Conservation (phyloP, 2,329 filamentous ascomycete genomes). For the Cladophialophora psammophila region DNA sequence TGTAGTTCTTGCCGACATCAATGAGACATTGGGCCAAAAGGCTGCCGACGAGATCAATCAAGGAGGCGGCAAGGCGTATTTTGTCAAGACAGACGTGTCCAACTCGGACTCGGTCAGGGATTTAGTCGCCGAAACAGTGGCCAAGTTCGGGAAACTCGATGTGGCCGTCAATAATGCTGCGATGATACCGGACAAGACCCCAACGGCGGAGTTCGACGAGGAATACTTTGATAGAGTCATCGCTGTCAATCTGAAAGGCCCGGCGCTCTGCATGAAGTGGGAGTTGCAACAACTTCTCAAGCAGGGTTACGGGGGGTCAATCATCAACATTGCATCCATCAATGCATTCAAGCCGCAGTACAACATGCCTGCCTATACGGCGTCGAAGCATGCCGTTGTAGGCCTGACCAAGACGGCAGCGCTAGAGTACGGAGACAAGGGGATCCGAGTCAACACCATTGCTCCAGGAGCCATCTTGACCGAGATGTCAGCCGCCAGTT, state of each 20-base stretch:
- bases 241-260: conserved; percentile 50
- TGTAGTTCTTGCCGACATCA: too few relatives aligned
- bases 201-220: conserved; percentile 52
- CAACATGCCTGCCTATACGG: conserved; percentile 52
- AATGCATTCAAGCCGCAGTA: conserved; percentile 42
- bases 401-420: conserved; percentile 52
- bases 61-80: too few relatives aligned
- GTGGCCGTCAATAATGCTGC: conserved; percentile 34
- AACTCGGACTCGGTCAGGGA: conserved; percentile 17
- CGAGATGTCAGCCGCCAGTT: conserved; percentile 19
- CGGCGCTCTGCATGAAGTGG: conserved; percentile 49
- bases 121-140: conserved; percentile 15
- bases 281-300: conserved; percentile 52
- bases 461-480: conserved; percentile 13
- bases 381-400: conserved; percentile 34
- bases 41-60: too few relatives aligned
- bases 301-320: conserved; percentile 47
- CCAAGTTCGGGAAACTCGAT: conserved; percentile 22
- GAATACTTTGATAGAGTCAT: conserved; percentile 50
- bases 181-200: conserved; percentile 37
- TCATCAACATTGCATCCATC: conserved; percentile 55
- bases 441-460: conserved; percentile 48
- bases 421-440: conserved; percentile 42
- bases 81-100: conserved; percentile 10
- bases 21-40: too few relatives aligned